Percentiles rank a stretch among this genome's conserved stretches.
Evolutionary conservation across 2,329 filamentous ascomycete species (phyloP).

Genomic region (Cladophialophora bantiana): DNA sequence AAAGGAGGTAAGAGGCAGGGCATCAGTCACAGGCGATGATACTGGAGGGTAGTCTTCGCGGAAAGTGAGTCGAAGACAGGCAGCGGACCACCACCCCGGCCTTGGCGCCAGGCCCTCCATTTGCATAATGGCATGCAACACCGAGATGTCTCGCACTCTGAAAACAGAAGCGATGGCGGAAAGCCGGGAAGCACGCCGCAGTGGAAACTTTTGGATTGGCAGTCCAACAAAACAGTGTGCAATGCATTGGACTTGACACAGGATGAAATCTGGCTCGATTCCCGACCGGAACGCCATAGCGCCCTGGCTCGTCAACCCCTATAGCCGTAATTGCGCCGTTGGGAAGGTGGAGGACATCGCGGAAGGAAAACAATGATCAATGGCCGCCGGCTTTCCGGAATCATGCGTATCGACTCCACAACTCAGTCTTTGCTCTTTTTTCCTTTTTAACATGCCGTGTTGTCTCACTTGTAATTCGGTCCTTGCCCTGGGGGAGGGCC

Average conservation of each 20-base stretch:
- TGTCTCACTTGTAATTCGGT: slow-evolving; percentile 29
- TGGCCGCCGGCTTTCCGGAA: not conserved
- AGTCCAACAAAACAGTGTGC: not conserved
- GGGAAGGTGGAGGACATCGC: not conserved
- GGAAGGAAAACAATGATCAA: not conserved
- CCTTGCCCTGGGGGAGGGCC: slow-evolving; percentile 74
- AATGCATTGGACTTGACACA: not conserved
- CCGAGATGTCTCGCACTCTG: not conserved
- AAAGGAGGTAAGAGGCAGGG: not conserved
- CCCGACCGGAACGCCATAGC: not conserved
- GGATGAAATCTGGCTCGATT: not conserved
- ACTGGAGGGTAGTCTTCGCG: not conserved
- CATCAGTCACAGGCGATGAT: not conserved
- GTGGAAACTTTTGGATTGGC: not conserved
- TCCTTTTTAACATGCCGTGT: not conserved
- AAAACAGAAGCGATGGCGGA: not conserved
- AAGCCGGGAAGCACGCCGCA: not conserved
- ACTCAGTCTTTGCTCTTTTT: slow-evolving; percentile 16
- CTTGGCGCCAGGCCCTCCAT: not conserved
- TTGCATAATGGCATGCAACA: not conserved
- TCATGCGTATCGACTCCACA: slow-evolving; percentile 22
- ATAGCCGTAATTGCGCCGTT: not conserved
- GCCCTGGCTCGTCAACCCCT: not conserved
- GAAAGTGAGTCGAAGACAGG: not conserved
- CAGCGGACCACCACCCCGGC: not conserved